Conservation (phyloP, 139 green algal genomes). For the Mychonastes homosphaera region DNA sequence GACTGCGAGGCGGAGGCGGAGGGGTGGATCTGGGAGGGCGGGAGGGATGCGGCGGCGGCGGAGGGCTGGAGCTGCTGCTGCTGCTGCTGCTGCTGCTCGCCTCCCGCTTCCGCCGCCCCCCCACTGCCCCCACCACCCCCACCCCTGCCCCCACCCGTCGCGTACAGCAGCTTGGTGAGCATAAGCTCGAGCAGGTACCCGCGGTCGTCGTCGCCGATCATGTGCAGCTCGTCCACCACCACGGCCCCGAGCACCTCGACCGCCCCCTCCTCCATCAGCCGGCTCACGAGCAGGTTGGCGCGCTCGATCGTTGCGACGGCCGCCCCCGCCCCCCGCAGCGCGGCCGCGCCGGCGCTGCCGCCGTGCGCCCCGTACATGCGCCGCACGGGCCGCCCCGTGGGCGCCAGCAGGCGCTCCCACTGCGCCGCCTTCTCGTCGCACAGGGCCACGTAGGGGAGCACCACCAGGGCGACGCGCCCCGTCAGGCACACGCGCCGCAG, state of each 20-base stretch:
- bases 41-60: neutral
- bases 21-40: neutral
- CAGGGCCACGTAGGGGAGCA: conserved; percentile 62
- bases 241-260: conserved; percentile 52
- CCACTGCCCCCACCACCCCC: neutral
- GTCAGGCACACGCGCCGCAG: conserved; percentile 39
- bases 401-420: conserved; percentile 25
- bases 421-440: conserved; percentile 51
- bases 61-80: neutral
- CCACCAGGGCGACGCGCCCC: conserved; percentile 14
- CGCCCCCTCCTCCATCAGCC: conserved; percentile 56
- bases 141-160: conserved; percentile 8
- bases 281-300: conserved; percentile 67
- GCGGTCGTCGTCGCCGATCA: conserved; percentile 67
- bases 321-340: conserved; percentile 22
- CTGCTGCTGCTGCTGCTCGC: conserved; percentile 2
- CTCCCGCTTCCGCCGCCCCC: neutral
- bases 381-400: conserved; percentile 25
- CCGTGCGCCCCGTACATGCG: conserved; percentile 33
- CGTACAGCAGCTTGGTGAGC: conserved; percentile 88
- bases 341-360: conserved; percentile 1
- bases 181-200: conserved; percentile 94
- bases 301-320: conserved; percentile 85
- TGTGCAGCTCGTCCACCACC: conserved; percentile 89
- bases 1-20: neutral